Conservation (phyloP, 768 basidiomycete genomes). For the Rhizopogon roseolus region DNA sequence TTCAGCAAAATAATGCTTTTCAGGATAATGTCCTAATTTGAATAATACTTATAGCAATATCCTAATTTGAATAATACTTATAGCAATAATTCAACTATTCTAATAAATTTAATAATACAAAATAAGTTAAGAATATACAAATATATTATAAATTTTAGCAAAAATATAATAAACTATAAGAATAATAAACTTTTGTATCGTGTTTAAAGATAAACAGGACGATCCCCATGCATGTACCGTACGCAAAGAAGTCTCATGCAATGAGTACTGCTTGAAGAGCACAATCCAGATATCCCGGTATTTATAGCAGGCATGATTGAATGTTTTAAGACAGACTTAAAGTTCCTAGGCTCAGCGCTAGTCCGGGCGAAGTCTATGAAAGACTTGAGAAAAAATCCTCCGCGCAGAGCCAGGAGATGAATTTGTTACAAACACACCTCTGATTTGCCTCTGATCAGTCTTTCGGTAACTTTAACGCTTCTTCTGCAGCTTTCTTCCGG, state of each 20-base stretch:
- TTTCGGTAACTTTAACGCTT: conserved; percentile 56
- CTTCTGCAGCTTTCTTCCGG: conserved; percentile 60
- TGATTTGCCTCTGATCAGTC: neutral
- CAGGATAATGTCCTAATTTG: no score
- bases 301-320: neutral
- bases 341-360: neutral
- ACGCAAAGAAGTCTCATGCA: neutral
- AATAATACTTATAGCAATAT: no score
- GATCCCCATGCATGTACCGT: no score
- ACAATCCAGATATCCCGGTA: neutral
- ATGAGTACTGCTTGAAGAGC: neutral
- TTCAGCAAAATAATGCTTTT: no score
- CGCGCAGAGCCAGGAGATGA: conserved; percentile 57
- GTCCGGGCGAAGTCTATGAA: conserved; percentile 35
- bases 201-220: no score
- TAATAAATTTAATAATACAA: no score
- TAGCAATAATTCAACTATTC: no score
- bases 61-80: no score
- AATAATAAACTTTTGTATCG: no score
- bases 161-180: no score
- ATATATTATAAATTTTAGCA: no score
- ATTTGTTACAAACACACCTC: conserved; percentile 33
- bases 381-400: conserved; percentile 74
- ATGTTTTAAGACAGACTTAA: neutral
- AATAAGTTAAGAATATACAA: no score